Base-by-base conservation (phyloP, 345 rosid genomes). In the Syzygium jambos region DNA sequence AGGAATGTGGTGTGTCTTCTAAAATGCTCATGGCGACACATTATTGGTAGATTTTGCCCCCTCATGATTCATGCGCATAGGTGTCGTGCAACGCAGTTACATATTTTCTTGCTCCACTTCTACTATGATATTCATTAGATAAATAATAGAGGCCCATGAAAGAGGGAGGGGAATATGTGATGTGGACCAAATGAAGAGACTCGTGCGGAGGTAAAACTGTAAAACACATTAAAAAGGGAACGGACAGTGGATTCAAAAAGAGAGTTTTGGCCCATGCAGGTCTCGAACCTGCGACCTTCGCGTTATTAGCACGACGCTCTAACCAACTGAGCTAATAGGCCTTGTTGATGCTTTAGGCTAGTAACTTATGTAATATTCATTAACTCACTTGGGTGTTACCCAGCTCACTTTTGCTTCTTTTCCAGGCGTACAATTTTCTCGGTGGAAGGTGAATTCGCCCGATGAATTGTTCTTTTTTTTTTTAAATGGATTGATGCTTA, bases 281-380 rank as follows among this genome's bases (percentile, higher is more conserved):
- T 93, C 85, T 92, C 90, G 91, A 92, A 92, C 94, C 89, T 90
- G 92, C 93, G 93, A 95, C 98, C 96, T 94, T 95, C 95, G 97
- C 97, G 97, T 96, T 93, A 96, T 95, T 96, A 95, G 96, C 97
- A 95, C 94, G 95, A 95, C 96, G 95, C 98, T 96, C 95, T 95
- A 95, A 96, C 98, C 97, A 94, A 6, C 97, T 90, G 88, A 88
- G 92, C 92, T 87, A 90, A 86, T 90, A 86, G 89, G 91, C 91
- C 89, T 21, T 63, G 4, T 1, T 7, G 86, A 3, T 84, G 9
- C 1, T 9, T 2, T 3, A 2, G 3, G 16, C 4, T 21, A 9
- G 2, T 11, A 2, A 51, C 49, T 0, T 5, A 5, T 43, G n/a
- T 49, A 6, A 25, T 9, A 25, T 56, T 0, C 0, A 23, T 41